These are phyloP conservation scores for Puccinia novopanici DNA, from an alignment of 1,284 basidiomycete genomes.

Conservation along the genomic window DNA sequence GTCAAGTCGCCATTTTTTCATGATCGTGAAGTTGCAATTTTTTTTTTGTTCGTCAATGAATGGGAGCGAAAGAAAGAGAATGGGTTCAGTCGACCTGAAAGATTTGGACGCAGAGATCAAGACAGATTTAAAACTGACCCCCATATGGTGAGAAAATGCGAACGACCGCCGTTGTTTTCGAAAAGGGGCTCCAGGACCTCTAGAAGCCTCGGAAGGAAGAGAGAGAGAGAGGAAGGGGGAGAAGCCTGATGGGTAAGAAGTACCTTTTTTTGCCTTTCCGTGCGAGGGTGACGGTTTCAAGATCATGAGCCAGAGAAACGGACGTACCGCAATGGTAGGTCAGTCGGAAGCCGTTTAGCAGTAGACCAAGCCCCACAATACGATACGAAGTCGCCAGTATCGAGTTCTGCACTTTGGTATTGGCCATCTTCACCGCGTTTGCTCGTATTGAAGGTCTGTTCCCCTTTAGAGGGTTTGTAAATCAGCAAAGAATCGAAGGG, in stretches of 20 bases:
- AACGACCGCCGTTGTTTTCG: neutral
- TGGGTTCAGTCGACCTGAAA: too few relatives aligned
- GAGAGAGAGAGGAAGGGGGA: too few relatives aligned
- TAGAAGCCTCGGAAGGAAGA: neutral
- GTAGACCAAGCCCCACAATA: neutral
- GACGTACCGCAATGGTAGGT: neutral
- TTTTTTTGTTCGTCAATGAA: neutral
- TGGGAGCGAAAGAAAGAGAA: neutral
- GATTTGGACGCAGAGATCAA: neutral
- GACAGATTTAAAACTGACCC: neutral
- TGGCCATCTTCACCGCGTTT: neutral
- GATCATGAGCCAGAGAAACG: neutral
- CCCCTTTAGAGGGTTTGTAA: too few relatives aligned
- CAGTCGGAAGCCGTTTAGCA: neutral
- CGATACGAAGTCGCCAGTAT: neutral
- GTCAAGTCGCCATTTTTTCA: too few relatives aligned
- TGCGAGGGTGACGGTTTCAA: neutral
- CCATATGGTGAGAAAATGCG: slow-evolving; percentile 18
- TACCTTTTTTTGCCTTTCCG: neutral
- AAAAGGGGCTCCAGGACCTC: neutral
- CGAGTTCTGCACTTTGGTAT: neutral
- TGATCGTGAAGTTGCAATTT: too few relatives aligned
- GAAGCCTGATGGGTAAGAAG: too few relatives aligned
- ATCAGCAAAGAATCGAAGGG: too few relatives aligned
- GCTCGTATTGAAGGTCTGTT: too few relatives aligned